Evolutionary conservation across 495 filamentous ascomycete species (phyloP), one percentile per base, ranked within the genome.

Genomic region (Thermochaetoides thermophila): DNA sequence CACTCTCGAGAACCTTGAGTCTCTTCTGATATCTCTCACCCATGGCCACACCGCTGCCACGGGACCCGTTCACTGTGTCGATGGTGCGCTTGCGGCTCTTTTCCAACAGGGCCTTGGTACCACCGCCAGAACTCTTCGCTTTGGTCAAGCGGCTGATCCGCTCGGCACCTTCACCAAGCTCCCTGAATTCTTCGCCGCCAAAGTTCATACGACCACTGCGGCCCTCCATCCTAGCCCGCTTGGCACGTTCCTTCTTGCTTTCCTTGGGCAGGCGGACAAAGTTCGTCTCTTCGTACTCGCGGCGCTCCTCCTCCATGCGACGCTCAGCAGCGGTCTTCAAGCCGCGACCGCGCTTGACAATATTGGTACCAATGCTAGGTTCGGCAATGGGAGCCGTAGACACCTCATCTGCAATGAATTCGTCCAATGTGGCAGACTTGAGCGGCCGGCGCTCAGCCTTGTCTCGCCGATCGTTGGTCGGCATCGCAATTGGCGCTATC

Each of bases 101-200:
- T 44, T 86, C 84, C 34, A 92, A 49, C 14, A 72, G 58, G 26
- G 67, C 66, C 45, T 57, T 63, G n/a, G 61, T 61, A 8, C 71
- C 71, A 19, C 59, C 63, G 32, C 63, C 61, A 21, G 54, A 52
- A 14, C 57, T 56, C 38, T 63, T 72, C 42, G 68, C 72, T 40
- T 63, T 64, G 3, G 81, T 91, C 47, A 87, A 55, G 35, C 70
- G 61, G 37, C 77, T 71, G 48, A 86, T 81, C 28, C 81, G 62
- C 52, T 89, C 81, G 17, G 82, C 66, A 23, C 83, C 84, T 42
- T 79, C 74, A 18, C 74, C 79, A 10, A 92, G 69, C 3, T 74
- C 73, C 27, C 69, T 67, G 78, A 82, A 86, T 42, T 91, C 84
- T 49, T 91, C 85, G 13, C 84, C 84, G 30, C 81, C 84, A 56